Base-by-base conservation (phyloP, 2,329 filamentous ascomycete genomes). In the Alternaria brassicicola region DNA sequence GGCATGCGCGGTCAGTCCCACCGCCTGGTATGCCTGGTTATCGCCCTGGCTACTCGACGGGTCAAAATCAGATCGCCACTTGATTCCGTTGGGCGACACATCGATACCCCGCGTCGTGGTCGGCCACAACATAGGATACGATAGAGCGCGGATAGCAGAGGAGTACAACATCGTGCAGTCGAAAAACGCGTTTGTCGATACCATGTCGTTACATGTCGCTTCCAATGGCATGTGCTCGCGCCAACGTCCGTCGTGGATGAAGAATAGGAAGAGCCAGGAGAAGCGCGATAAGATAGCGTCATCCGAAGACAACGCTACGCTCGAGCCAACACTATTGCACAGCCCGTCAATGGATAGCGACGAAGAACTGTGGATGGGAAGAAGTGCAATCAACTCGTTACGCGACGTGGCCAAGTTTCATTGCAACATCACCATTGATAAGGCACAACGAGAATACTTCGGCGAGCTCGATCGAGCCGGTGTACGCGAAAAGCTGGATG, bases 141-240 rank as follows among this genome's bases (percentile, higher is more conserved):
- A 99, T 74, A 86, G 95, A 23, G 94, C 94, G 15, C 86, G 96
- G 33, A 86, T 97, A 53, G 78, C 88, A 19, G 95, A 99, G 74
- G 95, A 99, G 75, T 99, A 99, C 75, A 85, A 89, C 69, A 78
- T 98, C 38, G 82, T 86, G 53, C 94, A 97, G 76, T 89, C 92
- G 1, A 86, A 88, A 36, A 98, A 93, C 67, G 89, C 87, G 41
- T 99, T 97, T 74, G 79, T 99, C 50, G 95, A 99, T 75, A 99
- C 95, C 28, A 99, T 99, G 95, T 98, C 94, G 2, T 81, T 99
- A 19, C 95, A 99, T 75, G 94, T 97, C 7, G 96, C 96, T 2
- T 94, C 97, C 23, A 99, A 99, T 74, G 95, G 95, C 62, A 99
- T 99, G 95, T 99, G 95, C 78, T 98, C 95, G 21, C 89, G 91